A percentile compares a stretch with the other conserved stretches of the same genome.
Conservation (phyloP, 495 filamentous ascomycete species). For the Pseudoneurospora amorphoporcata region DNA sequence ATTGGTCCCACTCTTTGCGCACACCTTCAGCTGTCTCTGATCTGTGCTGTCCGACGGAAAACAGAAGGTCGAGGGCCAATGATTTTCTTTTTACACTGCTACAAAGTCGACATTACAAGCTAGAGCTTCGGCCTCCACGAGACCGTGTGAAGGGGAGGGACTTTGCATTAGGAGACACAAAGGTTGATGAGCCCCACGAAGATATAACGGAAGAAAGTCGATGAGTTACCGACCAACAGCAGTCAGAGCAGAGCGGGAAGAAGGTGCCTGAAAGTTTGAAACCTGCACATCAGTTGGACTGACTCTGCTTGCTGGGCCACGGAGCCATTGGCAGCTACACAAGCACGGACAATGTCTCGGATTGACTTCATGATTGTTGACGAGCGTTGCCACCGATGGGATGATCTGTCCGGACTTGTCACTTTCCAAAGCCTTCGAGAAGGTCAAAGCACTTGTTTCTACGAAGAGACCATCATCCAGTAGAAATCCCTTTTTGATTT, state of each 20-base stretch:
- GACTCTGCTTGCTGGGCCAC: not conserved
- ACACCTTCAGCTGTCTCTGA: not conserved
- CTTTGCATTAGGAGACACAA: not conserved
- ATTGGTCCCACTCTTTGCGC: not conserved
- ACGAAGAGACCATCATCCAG: not conserved
- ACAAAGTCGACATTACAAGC: not conserved
- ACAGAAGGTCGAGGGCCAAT: not conserved
- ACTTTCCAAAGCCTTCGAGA: not conserved
- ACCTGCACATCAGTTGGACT: not conserved
- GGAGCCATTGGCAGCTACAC: not conserved
- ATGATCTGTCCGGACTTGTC: not conserved
- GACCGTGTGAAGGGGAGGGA: not conserved
- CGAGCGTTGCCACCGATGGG: not conserved
- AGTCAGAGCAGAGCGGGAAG: not conserved
- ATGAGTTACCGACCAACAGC: not conserved
- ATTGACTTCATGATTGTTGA: not conserved
- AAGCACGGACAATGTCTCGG: not conserved
- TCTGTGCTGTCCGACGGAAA: not conserved
- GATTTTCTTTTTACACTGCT: not conserved
- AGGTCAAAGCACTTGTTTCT: not conserved
- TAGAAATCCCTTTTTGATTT: not conserved
- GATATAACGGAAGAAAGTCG: not conserved
- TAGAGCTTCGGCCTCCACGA: not conserved
- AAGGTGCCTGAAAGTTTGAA: not conserved
- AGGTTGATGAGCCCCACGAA: not conserved